Evolutionary conservation across 2,329 filamentous ascomycete genomes (phyloP), one percentile per base, ranked within the genome.

Genomic region (Coccinonectria pachysandricola): DNA sequence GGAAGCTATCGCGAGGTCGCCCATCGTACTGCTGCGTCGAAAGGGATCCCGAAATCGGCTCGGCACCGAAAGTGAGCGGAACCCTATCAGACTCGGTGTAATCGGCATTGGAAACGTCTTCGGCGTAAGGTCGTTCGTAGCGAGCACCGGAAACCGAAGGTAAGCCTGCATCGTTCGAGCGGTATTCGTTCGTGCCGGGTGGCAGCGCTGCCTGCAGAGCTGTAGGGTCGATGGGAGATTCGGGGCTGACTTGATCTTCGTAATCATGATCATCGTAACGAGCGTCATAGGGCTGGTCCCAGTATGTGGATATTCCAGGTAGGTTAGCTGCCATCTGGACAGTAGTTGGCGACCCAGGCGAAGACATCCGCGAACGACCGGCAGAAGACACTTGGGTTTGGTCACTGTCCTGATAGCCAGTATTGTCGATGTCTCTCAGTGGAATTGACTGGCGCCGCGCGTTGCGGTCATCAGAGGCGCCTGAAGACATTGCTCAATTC

Each of bases 391-490:
- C 23, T 14, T 31, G 31, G 12, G 31, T 19, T 19, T 36, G 25
- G 18, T 33, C 24, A 20, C 30, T 24, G 15, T 35, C 32, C n/a
- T n/a, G n/a, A 16, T 32, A 32, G 15, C 37, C 31, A 8, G 42
- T 27, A 16, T 38, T 36, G 28, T 53, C 50, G 18, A 82, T 60
- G 42, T 78, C 71, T 53, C 76, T 76, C 32, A 88, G 62, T 33
- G 79, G 80, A 57, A 91, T 87, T 36, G 78, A 77, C 45, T 40
- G 49, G 27, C 40, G 46, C 31, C 41, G 44, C 26, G 31, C 32
- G 29, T 41, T 34, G 32, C 41, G 39, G 39, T 39, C 39, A 23
- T 46, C 44, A 21, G 40, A 40, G 28, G 32, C 31, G 25, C 48
- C 34, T 15, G 49, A 48, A 32, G 50, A 45, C 53, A 56, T 56